These are phyloP conservation scores for Penicillium psychrosexuale DNA, from an alignment of 2,329 filamentous ascomycete genomes.

Conservation along the genomic window DNA sequence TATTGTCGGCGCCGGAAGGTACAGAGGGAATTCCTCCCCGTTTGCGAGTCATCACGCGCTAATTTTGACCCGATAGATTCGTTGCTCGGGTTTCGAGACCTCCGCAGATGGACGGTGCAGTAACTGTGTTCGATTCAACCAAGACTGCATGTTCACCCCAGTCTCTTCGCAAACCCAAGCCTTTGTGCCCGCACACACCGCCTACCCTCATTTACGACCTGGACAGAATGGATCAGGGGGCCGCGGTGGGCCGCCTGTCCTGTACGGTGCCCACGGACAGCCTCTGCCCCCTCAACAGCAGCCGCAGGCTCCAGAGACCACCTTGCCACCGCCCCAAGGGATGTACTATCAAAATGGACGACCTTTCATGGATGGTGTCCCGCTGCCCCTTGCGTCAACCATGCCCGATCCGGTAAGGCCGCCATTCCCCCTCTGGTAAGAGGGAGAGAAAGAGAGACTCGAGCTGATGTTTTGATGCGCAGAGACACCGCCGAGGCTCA, in stretches of 20 bases:
- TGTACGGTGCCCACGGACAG: slow-evolving; percentile 52
- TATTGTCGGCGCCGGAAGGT: slow-evolving; percentile 54
- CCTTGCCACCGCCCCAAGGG: slow-evolving; percentile 41
- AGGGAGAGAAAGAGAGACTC: not conserved
- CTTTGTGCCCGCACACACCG: slow-evolving; percentile 69
- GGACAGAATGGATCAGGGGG: slow-evolving; percentile 34
- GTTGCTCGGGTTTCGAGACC: slow-evolving; percentile 71
- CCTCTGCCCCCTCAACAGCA: slow-evolving; percentile 47
- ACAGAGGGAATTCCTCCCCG: slow-evolving; percentile 17
- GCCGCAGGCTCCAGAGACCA: slow-evolving; percentile 35
- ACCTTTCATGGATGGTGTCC: slow-evolving; percentile 28
- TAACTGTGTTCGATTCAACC: slow-evolving; percentile 70
- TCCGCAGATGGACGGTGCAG: slow-evolving; percentile 69
- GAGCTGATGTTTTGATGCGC: slow-evolving; percentile 12
- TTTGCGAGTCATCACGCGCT: not conserved
- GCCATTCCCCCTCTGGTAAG: slow-evolving; percentile 17
- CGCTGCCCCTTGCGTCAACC: slow-evolving; percentile 38
- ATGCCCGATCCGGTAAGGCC: slow-evolving; percentile 49
- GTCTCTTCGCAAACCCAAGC: slow-evolving; percentile 72
- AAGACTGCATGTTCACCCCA: slow-evolving; percentile 74
- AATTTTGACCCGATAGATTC: slow-evolving; percentile 55
- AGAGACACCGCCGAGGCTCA: slow-evolving; percentile 46
- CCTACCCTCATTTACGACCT: slow-evolving; percentile 54
- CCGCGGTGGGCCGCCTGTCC: slow-evolving; percentile 28
- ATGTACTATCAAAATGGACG: slow-evolving; percentile 42